Conservation (phyloP, 164 flowering plant species). For the Litsea cubeba region DNA sequence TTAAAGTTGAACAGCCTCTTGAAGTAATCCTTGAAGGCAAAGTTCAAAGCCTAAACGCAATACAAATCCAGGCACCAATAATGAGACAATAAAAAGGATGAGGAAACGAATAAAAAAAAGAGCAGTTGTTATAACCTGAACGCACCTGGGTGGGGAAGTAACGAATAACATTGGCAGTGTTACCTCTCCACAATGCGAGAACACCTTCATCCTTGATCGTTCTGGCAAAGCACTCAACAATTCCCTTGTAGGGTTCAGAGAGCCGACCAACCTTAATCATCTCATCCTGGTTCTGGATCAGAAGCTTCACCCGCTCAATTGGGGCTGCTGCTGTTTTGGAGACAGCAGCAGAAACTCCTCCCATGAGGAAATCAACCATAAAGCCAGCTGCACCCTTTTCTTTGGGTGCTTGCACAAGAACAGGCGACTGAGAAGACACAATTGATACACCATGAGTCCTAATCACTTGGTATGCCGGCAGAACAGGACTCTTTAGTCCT, state of each 20-base stretch:
- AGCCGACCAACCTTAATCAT: constrained; percentile 50
- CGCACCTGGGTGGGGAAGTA: constrained; percentile 62
- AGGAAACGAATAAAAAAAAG: not conserved
- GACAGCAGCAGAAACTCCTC: constrained; percentile 55
- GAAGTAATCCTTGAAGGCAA: constrained; percentile 63
- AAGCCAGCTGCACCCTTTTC: constrained; percentile 37
- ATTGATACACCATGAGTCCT: constrained; percentile 17
- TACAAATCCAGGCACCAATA: not conserved
- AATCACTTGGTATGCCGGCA: constrained; percentile 13
- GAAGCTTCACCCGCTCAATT: constrained; percentile 51
- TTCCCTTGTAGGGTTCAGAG: constrained; percentile 54
- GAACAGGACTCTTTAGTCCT: constrained; percentile 25
- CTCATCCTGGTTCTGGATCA: constrained; percentile 58
- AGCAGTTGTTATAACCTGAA: not conserved
- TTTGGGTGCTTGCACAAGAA: constrained; percentile 38
- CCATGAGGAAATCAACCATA: constrained; percentile 47
- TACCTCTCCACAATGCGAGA: constrained; percentile 54
- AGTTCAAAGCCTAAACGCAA: constrained; percentile 39
- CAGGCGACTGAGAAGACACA: constrained; percentile 22
- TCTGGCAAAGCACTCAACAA: constrained; percentile 46
- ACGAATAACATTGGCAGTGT: constrained; percentile 52
- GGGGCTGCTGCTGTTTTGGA: constrained; percentile 60
- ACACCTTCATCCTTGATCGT: constrained; percentile 55
- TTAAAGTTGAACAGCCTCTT: constrained; percentile 47
- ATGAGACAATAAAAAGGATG: not conserved